Base-by-base conservation (phyloP, 805 yeast species). In the Grigorovia jiainica region DNA sequence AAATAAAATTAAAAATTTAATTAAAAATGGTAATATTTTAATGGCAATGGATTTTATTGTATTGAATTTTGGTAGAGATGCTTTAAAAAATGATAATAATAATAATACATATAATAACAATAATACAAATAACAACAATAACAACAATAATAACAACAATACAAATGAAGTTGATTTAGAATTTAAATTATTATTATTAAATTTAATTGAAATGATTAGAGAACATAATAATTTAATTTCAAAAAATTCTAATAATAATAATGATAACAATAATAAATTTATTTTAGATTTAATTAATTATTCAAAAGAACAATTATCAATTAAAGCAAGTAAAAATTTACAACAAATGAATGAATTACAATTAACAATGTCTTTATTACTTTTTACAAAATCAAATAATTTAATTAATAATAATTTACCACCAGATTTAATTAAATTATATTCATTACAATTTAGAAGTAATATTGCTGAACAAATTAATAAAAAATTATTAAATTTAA, bases 131-230 rank as follows among this genome's bases (percentile, higher is more conserved):
- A 21, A 69, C 78, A 1, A 79, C 80, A 24, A 58, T 64, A 13
- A 69, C 69, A 24, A 63, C 94, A 23, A 69, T 67, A 49, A 64
- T 64, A 40, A 76, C 34, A 82, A 43, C 78, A 77, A 52, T 77
- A 27, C 61, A 11, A 17, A 66, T 17, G 94, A 94, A 2, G 67
- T 73, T 17, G 78, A 87, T 21, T 63, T 86, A 20, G 86, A 86
- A 59, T 87, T 86, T 64, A 75, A 80, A 53, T 64, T 87, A 31
- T 63, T 87, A 44, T 69, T 89, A 39, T 65, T 87, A 48, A 82
- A 81, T 52, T 66, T 89, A 48, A 79, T 87, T 30, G 96, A 89
- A 60, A 78, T 83, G 76, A 86, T 87, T 30, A 64, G 90, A 31
- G 56, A 56, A 34, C 64, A 68, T 38, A 49, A 40, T 18, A 39